These are phyloP conservation scores for Adansonia rubrostipa DNA, from an alignment of 441 rosid genomes.

Conservation along the genomic window DNA sequence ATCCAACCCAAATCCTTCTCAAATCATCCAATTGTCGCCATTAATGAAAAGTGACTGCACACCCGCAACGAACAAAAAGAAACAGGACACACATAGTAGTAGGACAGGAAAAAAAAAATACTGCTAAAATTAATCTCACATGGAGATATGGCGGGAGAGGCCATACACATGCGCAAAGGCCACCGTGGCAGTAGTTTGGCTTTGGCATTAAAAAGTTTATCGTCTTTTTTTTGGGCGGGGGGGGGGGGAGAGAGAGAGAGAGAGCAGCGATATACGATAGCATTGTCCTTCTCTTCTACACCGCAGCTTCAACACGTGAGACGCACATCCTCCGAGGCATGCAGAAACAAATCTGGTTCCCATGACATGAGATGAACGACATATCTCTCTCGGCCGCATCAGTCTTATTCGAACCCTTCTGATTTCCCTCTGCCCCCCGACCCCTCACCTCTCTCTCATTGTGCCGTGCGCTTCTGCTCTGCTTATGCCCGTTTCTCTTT, in stretches of 20 bases:
- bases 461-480: too few relatives aligned
- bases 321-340: conserved; percentile 32
- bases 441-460: too few relatives aligned
- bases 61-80: conserved; percentile 28
- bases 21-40: too few relatives aligned
- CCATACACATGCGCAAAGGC: neutral
- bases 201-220: conserved; percentile 28
- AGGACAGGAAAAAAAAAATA: conserved; percentile 14
- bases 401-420: conserved; percentile 32
- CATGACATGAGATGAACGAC: conserved; percentile 12
- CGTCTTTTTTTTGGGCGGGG: conserved; percentile 29
- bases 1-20: too few relatives aligned
- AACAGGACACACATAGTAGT: conserved; percentile 41
- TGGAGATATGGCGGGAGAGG: neutral
- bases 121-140: neutral
- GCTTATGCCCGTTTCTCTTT: conserved; percentile 10
- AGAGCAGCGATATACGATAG: neutral
- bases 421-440: neutral
- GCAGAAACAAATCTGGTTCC: neutral
- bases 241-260: too few relatives aligned
- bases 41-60: conserved; percentile 35
- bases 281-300: neutral
- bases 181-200: too few relatives aligned
- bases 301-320: conserved; percentile 41
- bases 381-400: conserved; percentile 25